Percentiles rank a stretch among this genome's conserved stretches.
Conservation (phyloP, 169 alveolate genomes). For the Plasmodium falciparum region DNA sequence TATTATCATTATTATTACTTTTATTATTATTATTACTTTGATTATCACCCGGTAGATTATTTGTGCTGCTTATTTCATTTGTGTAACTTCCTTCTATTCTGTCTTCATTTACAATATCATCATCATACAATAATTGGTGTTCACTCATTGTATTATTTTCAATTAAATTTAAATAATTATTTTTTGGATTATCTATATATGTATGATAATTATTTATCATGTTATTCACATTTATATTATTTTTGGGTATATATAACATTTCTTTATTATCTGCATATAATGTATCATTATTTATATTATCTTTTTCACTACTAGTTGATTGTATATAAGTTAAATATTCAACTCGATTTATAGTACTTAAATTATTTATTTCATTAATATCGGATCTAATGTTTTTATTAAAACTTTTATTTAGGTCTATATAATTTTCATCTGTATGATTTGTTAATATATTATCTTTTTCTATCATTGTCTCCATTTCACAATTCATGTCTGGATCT, state of each 20-base stretch:
- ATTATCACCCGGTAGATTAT: neutral
- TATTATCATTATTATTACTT: neutral
- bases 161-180: conserved; percentile 1
- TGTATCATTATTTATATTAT: too few species aligned
- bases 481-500: neutral
- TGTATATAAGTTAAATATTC: conserved; percentile 8
- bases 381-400: conserved; percentile 1
- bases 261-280: too few species aligned
- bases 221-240: neutral
- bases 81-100: conserved; percentile 1
- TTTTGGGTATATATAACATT: too few species aligned
- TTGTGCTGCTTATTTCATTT: neutral
- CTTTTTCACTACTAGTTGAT: too few species aligned
- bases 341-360: neutral
- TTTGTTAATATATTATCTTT: neutral
- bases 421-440: neutral
- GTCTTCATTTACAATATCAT: conserved; percentile 4
- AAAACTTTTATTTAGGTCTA: neutral
- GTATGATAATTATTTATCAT: conserved; percentile 7
- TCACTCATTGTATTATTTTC: conserved; percentile 22
- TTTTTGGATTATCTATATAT: neutral
- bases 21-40: neutral
- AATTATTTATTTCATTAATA: conserved; percentile 27
- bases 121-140: conserved; percentile 6
- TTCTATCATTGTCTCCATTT: neutral